Percentiles rank a stretch among this genome's conserved stretches.
phyloP scores from a whole-genome alignment of 192 early-diverging fungal genomes.

The Kappamyces sp. region DNA sequence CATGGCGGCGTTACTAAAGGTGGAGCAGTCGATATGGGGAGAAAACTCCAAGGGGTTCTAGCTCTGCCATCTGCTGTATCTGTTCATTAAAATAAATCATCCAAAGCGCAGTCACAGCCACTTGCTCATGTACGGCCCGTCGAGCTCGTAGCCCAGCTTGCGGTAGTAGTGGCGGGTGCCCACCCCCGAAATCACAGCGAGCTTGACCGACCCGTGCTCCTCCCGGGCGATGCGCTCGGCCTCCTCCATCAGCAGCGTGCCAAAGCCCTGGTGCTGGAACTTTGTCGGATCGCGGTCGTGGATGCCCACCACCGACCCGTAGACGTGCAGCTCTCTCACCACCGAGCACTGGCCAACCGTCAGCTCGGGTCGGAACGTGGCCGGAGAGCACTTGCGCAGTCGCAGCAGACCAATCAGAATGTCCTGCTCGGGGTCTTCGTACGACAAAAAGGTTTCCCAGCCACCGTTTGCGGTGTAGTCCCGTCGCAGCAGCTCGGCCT shows the following conservation, averaged over 20 bases:
- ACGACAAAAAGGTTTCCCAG: constrained; percentile 99
- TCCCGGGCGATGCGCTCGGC: constrained; percentile 96
- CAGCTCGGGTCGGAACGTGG: constrained; percentile 88
- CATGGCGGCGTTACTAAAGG: constrained; percentile 57
- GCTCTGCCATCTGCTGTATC: constrained; percentile 1
- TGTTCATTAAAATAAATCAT: background rate
- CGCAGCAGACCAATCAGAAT: constrained; percentile 93
- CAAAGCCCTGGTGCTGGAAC: constrained; percentile 99
- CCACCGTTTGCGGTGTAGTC: constrained; percentile 98
- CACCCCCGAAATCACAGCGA: constrained; percentile 93
- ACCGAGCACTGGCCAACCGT: constrained; percentile 75
- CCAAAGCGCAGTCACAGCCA: constrained; percentile 34
- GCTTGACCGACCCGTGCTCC: constrained; percentile 91
- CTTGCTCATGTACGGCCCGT: constrained; percentile 94
- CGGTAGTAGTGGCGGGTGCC: constrained; percentile 97
- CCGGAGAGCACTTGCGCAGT: constrained; percentile 84
- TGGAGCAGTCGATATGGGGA: constrained; percentile 58
- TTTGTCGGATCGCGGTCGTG: constrained; percentile 94
- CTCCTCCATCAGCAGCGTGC: constrained; percentile 98
- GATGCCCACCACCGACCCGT: constrained; percentile 93
- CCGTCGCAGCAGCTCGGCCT: constrained; percentile 88
- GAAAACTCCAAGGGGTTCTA: constrained; percentile 16
- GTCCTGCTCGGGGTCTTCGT: constrained; percentile 95
- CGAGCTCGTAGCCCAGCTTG: constrained; percentile 91
- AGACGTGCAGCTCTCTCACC: constrained; percentile 96